These are phyloP conservation scores for Kalmusia sp. DNA, from an alignment of 2,329 filamentous ascomycete genomes.

Conservation along the genomic window DNA sequence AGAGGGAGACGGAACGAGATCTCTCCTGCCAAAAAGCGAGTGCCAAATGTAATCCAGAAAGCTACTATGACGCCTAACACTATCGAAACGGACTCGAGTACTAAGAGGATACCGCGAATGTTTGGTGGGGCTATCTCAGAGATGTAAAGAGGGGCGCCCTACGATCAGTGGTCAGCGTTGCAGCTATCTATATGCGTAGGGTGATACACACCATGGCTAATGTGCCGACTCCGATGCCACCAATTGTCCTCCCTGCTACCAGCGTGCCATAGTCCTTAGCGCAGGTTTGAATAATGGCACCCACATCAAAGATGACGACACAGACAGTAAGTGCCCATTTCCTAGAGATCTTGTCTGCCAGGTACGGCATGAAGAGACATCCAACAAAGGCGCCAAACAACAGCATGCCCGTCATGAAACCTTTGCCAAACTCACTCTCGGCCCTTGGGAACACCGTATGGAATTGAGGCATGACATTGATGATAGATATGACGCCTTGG, in stretches of 20 bases:
- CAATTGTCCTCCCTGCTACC: constrained; percentile 53
- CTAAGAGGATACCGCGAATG: constrained; percentile 10
- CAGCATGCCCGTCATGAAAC: no score
- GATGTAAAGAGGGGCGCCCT: constrained; percentile 28
- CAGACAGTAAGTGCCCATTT: constrained; percentile 57
- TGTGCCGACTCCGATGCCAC: constrained; percentile 54
- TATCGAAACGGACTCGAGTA: constrained; percentile 8
- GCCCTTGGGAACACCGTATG: constrained; percentile 25
- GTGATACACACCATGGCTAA: constrained; percentile 2
- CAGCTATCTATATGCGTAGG: background rate
- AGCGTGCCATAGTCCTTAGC: constrained; percentile 56
- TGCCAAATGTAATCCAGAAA: constrained; percentile 11
- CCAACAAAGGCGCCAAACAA: constrained; percentile 51
- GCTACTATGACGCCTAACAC: constrained; percentile 7
- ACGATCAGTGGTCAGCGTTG: background rate
- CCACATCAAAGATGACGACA: constrained; percentile 56
- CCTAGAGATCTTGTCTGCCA: constrained; percentile 58
- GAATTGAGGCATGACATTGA: constrained; percentile 56
- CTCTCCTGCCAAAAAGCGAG: constrained; percentile 62
- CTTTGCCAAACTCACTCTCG: no score
- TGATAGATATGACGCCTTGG: constrained; percentile 45
- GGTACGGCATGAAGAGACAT: constrained; percentile 40
- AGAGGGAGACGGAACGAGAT: constrained; percentile 78
- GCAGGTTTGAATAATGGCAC: constrained; percentile 56
- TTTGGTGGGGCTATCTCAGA: constrained; percentile 8